Evolutionary conservation across 352 stramenopile genomes (phyloP), one percentile per base, ranked within the genome.

Genomic region (Phytophthora brassicae): DNA sequence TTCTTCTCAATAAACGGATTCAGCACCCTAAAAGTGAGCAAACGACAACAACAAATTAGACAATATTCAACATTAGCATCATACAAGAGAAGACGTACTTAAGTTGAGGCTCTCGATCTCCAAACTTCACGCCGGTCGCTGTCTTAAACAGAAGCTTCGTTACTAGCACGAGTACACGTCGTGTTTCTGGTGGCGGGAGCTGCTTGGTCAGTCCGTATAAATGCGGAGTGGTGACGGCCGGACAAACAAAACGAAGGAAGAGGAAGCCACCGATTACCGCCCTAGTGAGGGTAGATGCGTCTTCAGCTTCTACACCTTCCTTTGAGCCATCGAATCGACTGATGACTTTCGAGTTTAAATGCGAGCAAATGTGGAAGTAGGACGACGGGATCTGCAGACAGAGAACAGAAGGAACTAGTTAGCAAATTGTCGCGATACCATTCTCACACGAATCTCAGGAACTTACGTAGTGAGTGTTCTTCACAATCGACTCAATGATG

Each of bases 141-240:
- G 85, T 93, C 64, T 96, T 96, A 60, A 95, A 95, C 9, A 96
- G 55, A n/a, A 96, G 47, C 43, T 96, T 96, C 0, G 86, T 95
- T 36, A 96, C 72, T 0, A 95, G 72, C 20, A 96, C 86, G n/a
- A 96, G 77, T 23, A 94, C 77, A 36, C 84, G 81, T n/a, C 88
- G 75, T 0, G 82, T 92, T 50, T 91, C 81, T 0, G 84, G 69
- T 13, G 64, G 68, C 5, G 88, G 83, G 19, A 89, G 70, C 54
- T 90, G 81, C 28, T 93, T 85, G 7, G 77, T 78, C 8, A 96
- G 79, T 13, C 84, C 86, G 45, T 96, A 92, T 43, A 92, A 47
- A 54, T 95, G 88, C 4, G 88, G 88, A 1, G 86, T 95, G 24
- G 88, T 93, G 64, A 96, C 92, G 9, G 88, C 88, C 14, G 88